A percentile compares a stretch with the other conserved stretches of the same genome.
Conservation (phyloP, 257 asterid species). For the Nyctanthes arbortristis region DNA sequence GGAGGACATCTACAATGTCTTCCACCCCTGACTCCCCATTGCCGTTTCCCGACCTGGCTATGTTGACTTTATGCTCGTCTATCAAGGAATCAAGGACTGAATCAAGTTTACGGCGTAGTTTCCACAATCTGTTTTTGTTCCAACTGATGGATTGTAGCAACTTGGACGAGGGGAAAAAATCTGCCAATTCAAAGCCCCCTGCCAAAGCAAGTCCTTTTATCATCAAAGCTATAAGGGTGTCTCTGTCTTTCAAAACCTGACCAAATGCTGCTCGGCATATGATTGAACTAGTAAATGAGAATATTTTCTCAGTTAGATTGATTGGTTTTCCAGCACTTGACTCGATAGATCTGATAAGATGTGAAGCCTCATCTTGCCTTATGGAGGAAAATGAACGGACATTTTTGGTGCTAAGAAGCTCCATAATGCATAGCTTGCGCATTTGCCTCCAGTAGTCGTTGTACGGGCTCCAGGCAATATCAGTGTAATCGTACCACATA, state of each 20-base stretch:
- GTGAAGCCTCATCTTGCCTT: constrained; percentile 12
- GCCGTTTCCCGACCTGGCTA: no score
- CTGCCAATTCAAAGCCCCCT: no score
- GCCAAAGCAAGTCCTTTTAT: neutral
- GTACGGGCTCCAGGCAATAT: constrained; percentile 20
- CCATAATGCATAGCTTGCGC: constrained; percentile 24
- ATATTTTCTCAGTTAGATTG: constrained; percentile 10
- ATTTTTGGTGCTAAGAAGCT: constrained; percentile 18
- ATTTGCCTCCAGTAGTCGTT: constrained; percentile 30
- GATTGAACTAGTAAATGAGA: constrained; percentile 8
- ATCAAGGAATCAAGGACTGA: constrained; percentile 21
- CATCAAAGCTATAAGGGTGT: neutral
- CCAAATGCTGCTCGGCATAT: no score
- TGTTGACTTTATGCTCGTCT: constrained; percentile 16
- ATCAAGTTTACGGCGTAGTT: no score
- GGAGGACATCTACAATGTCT: constrained; percentile 31
- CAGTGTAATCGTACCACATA: constrained; percentile 8
- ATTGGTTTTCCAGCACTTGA: constrained; percentile 6
- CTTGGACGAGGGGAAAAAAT: no score
- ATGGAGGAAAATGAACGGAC: constrained; percentile 17
- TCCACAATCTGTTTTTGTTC: neutral
- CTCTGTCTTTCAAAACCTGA: constrained; percentile 6
- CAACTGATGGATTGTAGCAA: neutral
- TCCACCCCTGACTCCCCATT: constrained; percentile 5
- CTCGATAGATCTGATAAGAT: neutral